Base-by-base conservation (phyloP, 192 early-diverging fungal genomes). In the Chytriomyces sp. region DNA sequence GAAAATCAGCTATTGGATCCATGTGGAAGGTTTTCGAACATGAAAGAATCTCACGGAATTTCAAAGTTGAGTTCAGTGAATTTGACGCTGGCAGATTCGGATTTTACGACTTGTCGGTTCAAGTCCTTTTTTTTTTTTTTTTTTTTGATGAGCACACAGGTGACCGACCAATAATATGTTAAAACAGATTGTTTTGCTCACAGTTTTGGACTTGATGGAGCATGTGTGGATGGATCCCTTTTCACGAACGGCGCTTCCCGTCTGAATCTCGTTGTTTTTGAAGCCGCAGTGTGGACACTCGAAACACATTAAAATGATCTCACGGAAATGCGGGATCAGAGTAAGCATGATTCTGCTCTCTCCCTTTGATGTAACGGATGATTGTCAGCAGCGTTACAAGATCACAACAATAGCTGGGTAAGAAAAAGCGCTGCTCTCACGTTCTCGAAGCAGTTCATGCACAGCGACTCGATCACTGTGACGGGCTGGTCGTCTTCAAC, bases 291-390 rank as follows among this genome's bases (percentile, higher is more conserved):
- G 95, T 35, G 91, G 89, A 81, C 94, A 94, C 79, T 93, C 91
- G 76, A 96, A 94, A 44, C 91, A 91, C 90, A 93, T 92, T 23
- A 94, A 69, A 45, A 94, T 88, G 63, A 94, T 78, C 69, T 97
- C 94, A 77, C 91, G 90, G 84, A 97, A 98, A 84, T 98, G 95
- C 59, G 96, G 95, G 70, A 98, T 94, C 60, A 90, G 89, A 10
- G 96, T 97, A 62, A 98, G 85, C 49, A 98, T 84, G 44, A 98
- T 84, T 63, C 92, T 88, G 66, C 95, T 96, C 8, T 77, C 90
- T 69, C 96, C 96, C 90, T 78, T 53, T 18, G 18, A 10, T 10
- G 50, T 45, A 45, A 7, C n/a, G n/a, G n/a, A n/a, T n/a, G n/a
- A n/a, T n/a, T 72, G 8, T 28, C 13, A 47, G 23, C 35, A 49